These are phyloP conservation scores for Basidioascus undulatus DNA, from an alignment of 768 basidiomycete species.

Conservation along the genomic window DNA sequence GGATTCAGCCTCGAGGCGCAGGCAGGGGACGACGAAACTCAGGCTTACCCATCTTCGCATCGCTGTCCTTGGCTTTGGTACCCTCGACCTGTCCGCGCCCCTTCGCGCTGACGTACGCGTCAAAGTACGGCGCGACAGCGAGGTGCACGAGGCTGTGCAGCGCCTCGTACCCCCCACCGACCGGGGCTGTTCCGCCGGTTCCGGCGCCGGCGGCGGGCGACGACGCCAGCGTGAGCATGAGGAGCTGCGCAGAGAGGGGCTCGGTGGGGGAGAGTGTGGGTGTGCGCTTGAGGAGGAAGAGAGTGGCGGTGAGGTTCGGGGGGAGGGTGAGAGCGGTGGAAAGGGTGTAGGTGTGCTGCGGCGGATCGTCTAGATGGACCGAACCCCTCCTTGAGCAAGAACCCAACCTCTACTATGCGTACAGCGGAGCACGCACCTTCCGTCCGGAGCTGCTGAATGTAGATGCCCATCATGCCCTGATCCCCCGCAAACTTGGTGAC, in stretches of 20 bases:
- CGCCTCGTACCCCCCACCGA: conserved; percentile 77
- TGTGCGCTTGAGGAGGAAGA: conserved; percentile 84
- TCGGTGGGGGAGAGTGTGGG: conserved; percentile 46
- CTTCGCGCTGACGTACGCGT: conserved; percentile 78
- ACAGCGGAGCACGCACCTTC: background rate
- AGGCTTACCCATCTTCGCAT: conserved; percentile 1
- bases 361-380: background rate
- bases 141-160: conserved; percentile 82
- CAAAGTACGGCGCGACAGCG: conserved; percentile 95
- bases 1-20: too few species aligned
- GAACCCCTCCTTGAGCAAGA: background rate
- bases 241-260: conserved; percentile 62
- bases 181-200: conserved; percentile 10
- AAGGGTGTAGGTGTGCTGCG: conserved; percentile 14
- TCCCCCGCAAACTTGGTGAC: conserved; percentile 53
- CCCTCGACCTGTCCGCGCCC: conserved; percentile 24
- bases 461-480: conserved; percentile 15
- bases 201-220: conserved; percentile 6
- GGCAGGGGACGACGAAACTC: too few species aligned
- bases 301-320: conserved; percentile 50
- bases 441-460: conserved; percentile 4
- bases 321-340: conserved; percentile 49
- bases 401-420: background rate
- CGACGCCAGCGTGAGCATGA: conserved; percentile 51
- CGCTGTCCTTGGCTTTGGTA: background rate